Evolutionary conservation across 2,329 filamentous ascomycete genomes (phyloP).

Genomic region (Colletotrichum limetticola): DNA sequence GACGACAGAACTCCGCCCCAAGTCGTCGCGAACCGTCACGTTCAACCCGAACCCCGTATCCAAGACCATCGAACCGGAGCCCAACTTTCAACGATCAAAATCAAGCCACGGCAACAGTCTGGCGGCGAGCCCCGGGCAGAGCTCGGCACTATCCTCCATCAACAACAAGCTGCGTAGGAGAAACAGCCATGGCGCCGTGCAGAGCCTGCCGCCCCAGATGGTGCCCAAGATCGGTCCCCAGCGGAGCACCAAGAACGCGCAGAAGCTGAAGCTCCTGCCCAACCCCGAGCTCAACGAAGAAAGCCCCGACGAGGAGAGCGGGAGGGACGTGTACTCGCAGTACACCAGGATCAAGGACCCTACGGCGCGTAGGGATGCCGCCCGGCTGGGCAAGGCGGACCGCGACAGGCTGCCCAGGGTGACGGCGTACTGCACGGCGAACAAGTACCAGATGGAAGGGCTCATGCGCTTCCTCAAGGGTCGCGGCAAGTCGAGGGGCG

Average conservation of each 20-base stretch:
- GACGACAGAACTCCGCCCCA: constrained; percentile 50
- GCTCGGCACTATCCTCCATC: constrained; percentile 75
- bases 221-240: constrained; percentile 88
- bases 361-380: constrained; percentile 90
- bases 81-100: constrained; percentile 41
- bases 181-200: constrained; percentile 77
- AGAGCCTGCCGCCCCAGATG: constrained; percentile 49
- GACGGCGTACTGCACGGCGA: constrained; percentile 96
- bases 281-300: constrained; percentile 87
- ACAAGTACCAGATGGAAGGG: constrained; percentile 89
- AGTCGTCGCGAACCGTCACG: constrained; percentile 73
- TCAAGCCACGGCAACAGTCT: constrained; percentile 44
- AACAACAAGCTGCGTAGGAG: constrained; percentile 89
- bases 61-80: constrained; percentile 67
- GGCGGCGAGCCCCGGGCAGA: constrained; percentile 48
- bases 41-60: constrained; percentile 78
- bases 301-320: constrained; percentile 85
- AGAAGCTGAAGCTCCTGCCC: constrained; percentile 97
- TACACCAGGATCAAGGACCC: constrained; percentile 98
- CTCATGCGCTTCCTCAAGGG: constrained; percentile 93
- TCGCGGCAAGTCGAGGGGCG: constrained; percentile 78
- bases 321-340: constrained; percentile 95
- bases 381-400: constrained; percentile 92
- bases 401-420: constrained; percentile 87
- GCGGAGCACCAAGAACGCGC: constrained; percentile 91